These are phyloP conservation scores for Claviceps maximensis DNA, from an alignment of 2,329 filamentous ascomycete genomes.

Conservation along the genomic window DNA sequence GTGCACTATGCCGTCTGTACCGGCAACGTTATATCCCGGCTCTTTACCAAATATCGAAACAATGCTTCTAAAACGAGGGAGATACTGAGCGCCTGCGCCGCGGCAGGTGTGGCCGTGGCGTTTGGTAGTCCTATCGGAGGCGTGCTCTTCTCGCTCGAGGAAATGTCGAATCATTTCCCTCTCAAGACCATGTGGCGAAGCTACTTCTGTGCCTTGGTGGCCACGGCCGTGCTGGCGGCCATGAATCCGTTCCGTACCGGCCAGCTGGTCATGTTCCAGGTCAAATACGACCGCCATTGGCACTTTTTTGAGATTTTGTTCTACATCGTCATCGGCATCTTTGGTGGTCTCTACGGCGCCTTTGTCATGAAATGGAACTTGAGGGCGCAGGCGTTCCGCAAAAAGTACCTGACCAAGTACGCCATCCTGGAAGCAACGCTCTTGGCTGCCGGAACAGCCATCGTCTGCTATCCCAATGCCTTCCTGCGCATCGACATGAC, in stretches of 20 bases:
- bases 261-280: slow-evolving; percentile 98
- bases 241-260: slow-evolving; percentile 98
- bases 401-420: slow-evolving; percentile 77
- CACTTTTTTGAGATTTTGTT: slow-evolving; percentile 95
- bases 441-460: slow-evolving; percentile 68
- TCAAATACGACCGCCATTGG: slow-evolving; percentile 90
- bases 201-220: slow-evolving; percentile 94
- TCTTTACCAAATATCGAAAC: slow-evolving; percentile 83
- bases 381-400: slow-evolving; percentile 78
- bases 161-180: slow-evolving; percentile 94
- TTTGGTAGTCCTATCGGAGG: slow-evolving; percentile 97
- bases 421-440: slow-evolving; percentile 77
- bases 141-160: slow-evolving; percentile 90
- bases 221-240: slow-evolving; percentile 78
- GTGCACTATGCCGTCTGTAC: slow-evolving; percentile 99
- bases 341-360: slow-evolving; percentile 88
- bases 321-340: slow-evolving; percentile 80
- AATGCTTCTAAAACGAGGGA: slow-evolving; percentile 93
- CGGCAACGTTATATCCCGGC: slow-evolving; percentile 84
- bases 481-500: slow-evolving; percentile 98
- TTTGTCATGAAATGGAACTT: slow-evolving; percentile 98
- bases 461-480: slow-evolving; percentile 94
- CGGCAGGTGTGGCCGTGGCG: slow-evolving; percentile 87
- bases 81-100: slow-evolving; percentile 86
- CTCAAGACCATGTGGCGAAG: slow-evolving; percentile 96